phyloP scores from a whole-genome alignment of 2,329 filamentous ascomycete species.

The Colletotrichum sp. region DNA sequence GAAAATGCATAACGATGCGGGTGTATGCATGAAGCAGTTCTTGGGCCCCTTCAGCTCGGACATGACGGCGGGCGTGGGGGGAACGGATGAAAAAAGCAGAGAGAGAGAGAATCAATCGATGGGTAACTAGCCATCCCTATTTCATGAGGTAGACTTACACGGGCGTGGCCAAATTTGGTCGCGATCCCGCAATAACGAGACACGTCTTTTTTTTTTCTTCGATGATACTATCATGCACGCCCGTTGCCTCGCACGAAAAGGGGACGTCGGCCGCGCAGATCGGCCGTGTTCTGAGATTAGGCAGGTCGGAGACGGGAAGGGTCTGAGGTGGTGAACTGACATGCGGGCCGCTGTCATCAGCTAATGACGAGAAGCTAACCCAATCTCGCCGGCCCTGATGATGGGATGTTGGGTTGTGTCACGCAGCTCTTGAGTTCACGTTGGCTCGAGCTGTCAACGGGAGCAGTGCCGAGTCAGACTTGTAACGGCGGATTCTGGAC shows the following conservation, averaged over 20 bases:
- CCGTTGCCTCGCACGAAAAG: background rate
- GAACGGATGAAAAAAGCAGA: slow-evolving; percentile 3
- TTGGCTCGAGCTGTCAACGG: background rate
- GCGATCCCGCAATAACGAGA: background rate
- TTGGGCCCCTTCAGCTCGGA: slow-evolving; percentile 17
- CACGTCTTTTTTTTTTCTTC: background rate
- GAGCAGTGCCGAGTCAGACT: background rate
- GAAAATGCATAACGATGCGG: slow-evolving; percentile 5
- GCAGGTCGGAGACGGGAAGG: background rate
- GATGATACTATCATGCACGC: background rate
- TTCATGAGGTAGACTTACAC: background rate
- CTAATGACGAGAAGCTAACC: background rate
- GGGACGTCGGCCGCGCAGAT: background rate
- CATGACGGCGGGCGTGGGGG: background rate
- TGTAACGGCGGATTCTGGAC: background rate
- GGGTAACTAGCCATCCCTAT: background rate
- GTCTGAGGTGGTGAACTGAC: background rate
- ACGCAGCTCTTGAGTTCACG: background rate
- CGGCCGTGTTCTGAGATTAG: background rate
- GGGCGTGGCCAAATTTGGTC: background rate
- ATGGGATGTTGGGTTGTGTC: background rate
- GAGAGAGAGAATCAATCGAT: background rate
- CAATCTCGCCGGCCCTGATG: background rate
- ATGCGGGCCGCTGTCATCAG: slow-evolving; percentile 6
- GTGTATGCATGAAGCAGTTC: slow-evolving; percentile 9